phyloP scores from a whole-genome alignment of 1,284 basidiomycete genomes.

The Sutorius eximius region DNA sequence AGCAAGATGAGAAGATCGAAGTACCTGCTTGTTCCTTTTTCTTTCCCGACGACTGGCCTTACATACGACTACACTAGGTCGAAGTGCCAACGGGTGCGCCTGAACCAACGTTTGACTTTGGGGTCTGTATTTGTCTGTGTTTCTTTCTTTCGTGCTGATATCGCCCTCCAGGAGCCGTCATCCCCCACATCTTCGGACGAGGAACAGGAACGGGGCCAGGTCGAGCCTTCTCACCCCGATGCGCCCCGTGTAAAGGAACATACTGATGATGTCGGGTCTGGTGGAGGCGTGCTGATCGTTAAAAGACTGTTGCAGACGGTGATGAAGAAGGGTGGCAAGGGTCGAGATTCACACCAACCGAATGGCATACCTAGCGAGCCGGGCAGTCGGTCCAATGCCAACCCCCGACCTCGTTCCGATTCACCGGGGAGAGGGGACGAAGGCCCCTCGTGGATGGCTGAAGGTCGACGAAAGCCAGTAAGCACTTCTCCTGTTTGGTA shows the following conservation, averaged over 20 bases:
- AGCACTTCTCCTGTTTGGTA: background rate
- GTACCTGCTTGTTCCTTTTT: background rate
- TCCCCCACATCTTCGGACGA: background rate
- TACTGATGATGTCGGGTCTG: background rate
- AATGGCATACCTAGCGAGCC: background rate
- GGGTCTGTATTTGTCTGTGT: background rate
- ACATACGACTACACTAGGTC: background rate
- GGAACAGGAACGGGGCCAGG: too few species aligned
- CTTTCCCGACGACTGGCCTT: background rate
- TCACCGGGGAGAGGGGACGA: background rate
- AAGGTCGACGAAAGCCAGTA: background rate
- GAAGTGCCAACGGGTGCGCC: background rate
- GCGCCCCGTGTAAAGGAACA: too few species aligned
- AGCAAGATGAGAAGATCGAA: background rate
- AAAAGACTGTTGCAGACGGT: background rate
- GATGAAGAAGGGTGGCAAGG: background rate
- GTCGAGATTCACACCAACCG: background rate
- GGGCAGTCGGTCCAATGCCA: background rate
- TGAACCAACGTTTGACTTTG: background rate
- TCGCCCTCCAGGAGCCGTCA: background rate
- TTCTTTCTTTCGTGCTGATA: background rate
- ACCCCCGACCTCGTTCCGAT: background rate
- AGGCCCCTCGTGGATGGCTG: background rate
- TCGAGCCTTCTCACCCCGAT: background rate
- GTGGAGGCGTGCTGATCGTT: background rate